A percentile compares a stretch with the other conserved stretches of the same genome.
These are phyloP conservation scores for Starmerella stellata DNA, from an alignment of 805 yeast genomes.

Conservation along the genomic window DNA sequence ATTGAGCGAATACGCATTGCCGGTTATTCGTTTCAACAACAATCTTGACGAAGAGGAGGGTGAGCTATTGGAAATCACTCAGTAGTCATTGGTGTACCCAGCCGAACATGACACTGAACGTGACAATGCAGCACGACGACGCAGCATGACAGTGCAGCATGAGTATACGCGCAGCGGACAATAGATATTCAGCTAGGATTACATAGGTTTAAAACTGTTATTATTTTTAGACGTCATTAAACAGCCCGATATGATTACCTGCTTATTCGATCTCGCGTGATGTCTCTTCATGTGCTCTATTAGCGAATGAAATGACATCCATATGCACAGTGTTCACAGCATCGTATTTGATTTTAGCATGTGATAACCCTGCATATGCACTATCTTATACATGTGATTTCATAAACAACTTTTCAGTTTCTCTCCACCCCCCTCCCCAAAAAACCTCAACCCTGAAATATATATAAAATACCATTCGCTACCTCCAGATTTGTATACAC, in stretches of 20 bases:
- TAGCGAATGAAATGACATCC: not conserved
- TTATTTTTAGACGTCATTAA: no score
- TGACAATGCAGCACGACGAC: no score
- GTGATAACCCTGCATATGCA: constrained; percentile 1
- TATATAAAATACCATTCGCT: not conserved
- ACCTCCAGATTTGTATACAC: not conserved
- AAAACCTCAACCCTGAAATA: not conserved
- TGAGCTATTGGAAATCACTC: constrained; percentile 3
- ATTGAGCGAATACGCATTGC: constrained; percentile 20
- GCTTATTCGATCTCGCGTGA: no score
- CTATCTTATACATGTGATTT: not conserved
- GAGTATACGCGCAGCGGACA: no score
- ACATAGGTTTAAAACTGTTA: no score
- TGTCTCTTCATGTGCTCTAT: no score
- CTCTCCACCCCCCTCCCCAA: no score
- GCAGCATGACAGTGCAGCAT: no score
- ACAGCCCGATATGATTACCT: no score
- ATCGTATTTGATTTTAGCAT: not conserved
- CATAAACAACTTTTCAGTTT: not conserved
- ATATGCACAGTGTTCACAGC: not conserved
- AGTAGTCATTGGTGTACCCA: no score
- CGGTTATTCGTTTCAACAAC: constrained; percentile 16
- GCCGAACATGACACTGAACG: no score
- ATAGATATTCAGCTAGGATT: no score
- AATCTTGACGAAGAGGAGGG: constrained; percentile 12